These are phyloP conservation scores for Strobilomyces dryophilus DNA, from an alignment of 768 basidiomycete species.

Conservation along the genomic window DNA sequence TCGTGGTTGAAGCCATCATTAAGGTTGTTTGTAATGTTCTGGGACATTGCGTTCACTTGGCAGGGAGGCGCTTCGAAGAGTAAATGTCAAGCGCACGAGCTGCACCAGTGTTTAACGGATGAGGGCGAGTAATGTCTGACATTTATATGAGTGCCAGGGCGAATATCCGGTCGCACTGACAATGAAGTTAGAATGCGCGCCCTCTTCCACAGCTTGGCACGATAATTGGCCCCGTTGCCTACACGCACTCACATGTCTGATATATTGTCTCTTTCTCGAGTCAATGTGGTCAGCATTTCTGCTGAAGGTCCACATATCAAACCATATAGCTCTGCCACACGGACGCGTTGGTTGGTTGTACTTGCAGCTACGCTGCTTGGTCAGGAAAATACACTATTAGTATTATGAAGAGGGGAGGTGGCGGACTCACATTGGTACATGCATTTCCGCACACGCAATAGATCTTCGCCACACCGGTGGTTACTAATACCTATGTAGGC, in stretches of 20 bases:
- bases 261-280: slow-evolving; percentile 1
- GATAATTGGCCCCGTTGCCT: slow-evolving; percentile 13
- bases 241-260: slow-evolving; percentile 13
- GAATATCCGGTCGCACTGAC: not conserved
- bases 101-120: not conserved
- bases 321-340: slow-evolving; percentile 7
- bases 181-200: not conserved
- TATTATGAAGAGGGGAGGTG: not conserved
- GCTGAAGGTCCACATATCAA: not conserved
- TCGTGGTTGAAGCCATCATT: slow-evolving; percentile 27
- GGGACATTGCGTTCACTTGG: slow-evolving; percentile 16
- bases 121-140: not conserved
- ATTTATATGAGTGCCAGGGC: slow-evolving; percentile 19
- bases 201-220: slow-evolving; percentile 26
- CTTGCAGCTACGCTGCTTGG: not conserved
- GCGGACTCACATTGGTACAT: not conserved
- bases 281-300: slow-evolving; percentile 8
- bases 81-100: not conserved
- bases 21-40: slow-evolving; percentile 6
- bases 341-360: not conserved
- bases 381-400: not conserved
- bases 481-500: not conserved
- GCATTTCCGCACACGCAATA: not conserved
- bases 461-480: slow-evolving; percentile 3
- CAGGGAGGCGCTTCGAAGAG: not conserved